Percentiles rank a stretch among this genome's conserved stretches.
phyloP scores from a whole-genome alignment of 768 basidiomycete genomes.

The Leccinum aurantiacum region DNA sequence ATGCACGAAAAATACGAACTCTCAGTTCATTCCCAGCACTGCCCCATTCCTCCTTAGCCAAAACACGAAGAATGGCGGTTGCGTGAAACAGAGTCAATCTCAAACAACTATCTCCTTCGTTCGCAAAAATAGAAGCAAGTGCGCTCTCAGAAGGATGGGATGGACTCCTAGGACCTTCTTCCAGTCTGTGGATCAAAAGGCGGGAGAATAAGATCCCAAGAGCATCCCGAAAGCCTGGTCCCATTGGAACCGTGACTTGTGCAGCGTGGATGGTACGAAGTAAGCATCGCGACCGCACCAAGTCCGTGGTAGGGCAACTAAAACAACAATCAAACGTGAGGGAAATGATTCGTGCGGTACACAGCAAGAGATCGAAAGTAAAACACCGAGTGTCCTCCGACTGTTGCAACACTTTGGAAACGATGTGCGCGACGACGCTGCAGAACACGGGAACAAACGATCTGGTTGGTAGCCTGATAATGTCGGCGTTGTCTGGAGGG shows the following conservation, averaged over 20 bases:
- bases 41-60: slow-evolving; percentile 42
- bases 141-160: slow-evolving; percentile 15
- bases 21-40: slow-evolving; percentile 31
- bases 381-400: slow-evolving; percentile 49
- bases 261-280: slow-evolving; percentile 40
- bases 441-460: slow-evolving; percentile 48
- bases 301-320: slow-evolving; percentile 34
- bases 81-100: slow-evolving; percentile 33
- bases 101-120: slow-evolving; percentile 28
- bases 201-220: slow-evolving; percentile 32
- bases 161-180: slow-evolving; percentile 37
- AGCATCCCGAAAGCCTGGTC: slow-evolving; percentile 27
- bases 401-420: slow-evolving; percentile 42
- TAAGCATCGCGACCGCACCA: slow-evolving; percentile 40
- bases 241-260: slow-evolving; percentile 23
- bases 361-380: slow-evolving; percentile 47
- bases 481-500: slow-evolving; percentile 33
- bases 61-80: slow-evolving; percentile 37
- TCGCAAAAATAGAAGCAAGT: slow-evolving; percentile 25
- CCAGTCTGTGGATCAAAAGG: slow-evolving; percentile 39
- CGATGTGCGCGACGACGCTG: slow-evolving; percentile 44
- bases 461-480: slow-evolving; percentile 38
- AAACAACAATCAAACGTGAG: slow-evolving; percentile 45
- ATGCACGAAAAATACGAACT: slow-evolving; percentile 28
- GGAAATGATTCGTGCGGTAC: slow-evolving; percentile 39